Evolutionary conservation across 331 rosid genomes (phyloP), one percentile per base, ranked within the genome.

Genomic region (Malus hybrid): DNA sequence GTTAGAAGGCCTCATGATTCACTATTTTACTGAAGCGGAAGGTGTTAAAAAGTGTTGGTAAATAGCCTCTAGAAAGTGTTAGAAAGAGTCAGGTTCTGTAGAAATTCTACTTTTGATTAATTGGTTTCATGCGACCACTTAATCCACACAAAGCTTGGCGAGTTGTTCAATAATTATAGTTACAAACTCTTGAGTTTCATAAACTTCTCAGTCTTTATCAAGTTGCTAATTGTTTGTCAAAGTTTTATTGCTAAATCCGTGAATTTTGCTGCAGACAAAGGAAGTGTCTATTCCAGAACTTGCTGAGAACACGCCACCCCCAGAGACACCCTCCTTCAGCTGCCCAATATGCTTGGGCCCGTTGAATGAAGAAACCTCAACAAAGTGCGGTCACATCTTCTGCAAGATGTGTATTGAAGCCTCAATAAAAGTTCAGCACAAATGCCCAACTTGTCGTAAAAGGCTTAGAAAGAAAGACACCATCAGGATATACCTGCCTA

Each of bases 361-460:
- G n/a, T 52, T 86, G 70, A 81, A 61, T 36, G 87, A 86, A 74
- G 90, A 69, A 55, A 86, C 86, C 33, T 83, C 90, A 18, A 83
- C 90, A 0, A 86, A 79, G 71, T 86, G 90, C 36, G 90, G 90
- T 34, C 90, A 86, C 65, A 86, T 86, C 63, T 86, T 86, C 83
- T 86, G 90, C 77, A 86, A 86, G 79, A 71, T 65, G 70, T 86
- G 90, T 76, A 81, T 86, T 31, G 82, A 83, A 67, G 79, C 81
- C 18, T 86, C 90, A 14, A 79, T 86, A 33, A 81, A 76, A 32
- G 74, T 74, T 69, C 90, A 86, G 79, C 82, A 76, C 77, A 86
- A 81, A 73, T 86, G 90, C 80, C 90, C 90, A n/a, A 81, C 82
- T 10, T 86, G 90, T 60, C 78, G 90, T 78, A 80, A 78, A 64